Conservation (phyloP, 2,329 filamentous ascomycete species). For the Penicillium vulpinum region DNA sequence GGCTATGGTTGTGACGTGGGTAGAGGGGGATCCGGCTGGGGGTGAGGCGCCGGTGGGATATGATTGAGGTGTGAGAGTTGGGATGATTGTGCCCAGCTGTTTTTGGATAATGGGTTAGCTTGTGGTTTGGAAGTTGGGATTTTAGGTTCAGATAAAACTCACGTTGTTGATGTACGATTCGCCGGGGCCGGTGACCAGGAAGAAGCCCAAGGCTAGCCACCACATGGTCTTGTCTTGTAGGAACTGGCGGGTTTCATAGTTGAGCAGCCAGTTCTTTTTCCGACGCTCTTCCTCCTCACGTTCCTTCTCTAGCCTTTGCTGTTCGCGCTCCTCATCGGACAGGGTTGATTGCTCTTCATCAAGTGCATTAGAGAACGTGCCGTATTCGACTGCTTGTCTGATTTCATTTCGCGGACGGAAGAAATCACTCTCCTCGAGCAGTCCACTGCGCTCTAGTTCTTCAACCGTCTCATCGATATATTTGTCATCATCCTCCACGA, state of each 20-base stretch:
- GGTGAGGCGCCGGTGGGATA: constrained; percentile 49
- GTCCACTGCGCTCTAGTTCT: constrained; percentile 83
- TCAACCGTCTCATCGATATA: constrained; percentile 89
- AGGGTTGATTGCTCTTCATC: constrained; percentile 37
- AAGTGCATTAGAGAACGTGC: constrained; percentile 41
- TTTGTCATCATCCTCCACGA: constrained; percentile 78
- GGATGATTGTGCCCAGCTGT: constrained; percentile 81
- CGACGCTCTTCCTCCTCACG: constrained; percentile 57
- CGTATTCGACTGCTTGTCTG: constrained; percentile 45
- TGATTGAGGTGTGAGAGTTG: constrained; percentile 71
- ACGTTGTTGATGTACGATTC: constrained; percentile 96
- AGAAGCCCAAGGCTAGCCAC: constrained; percentile 86
- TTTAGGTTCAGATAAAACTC: constrained; percentile 12
- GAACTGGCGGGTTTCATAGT: constrained; percentile 84
- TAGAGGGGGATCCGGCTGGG: constrained; percentile 66
- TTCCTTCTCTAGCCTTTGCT: constrained; percentile 42
- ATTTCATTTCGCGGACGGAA: constrained; percentile 57
- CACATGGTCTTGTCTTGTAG: constrained; percentile 91
- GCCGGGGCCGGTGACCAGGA: constrained; percentile 90
- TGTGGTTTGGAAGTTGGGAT: not conserved
- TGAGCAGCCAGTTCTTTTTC: constrained; percentile 88
- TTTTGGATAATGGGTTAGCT: not conserved
- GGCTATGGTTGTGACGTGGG: constrained; percentile 90
- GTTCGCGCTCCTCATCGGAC: constrained; percentile 48
- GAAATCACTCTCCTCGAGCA: constrained; percentile 70